Evolutionary conservation across 2,329 filamentous ascomycete genomes (phyloP).

Genomic region (Alternaria panax): DNA sequence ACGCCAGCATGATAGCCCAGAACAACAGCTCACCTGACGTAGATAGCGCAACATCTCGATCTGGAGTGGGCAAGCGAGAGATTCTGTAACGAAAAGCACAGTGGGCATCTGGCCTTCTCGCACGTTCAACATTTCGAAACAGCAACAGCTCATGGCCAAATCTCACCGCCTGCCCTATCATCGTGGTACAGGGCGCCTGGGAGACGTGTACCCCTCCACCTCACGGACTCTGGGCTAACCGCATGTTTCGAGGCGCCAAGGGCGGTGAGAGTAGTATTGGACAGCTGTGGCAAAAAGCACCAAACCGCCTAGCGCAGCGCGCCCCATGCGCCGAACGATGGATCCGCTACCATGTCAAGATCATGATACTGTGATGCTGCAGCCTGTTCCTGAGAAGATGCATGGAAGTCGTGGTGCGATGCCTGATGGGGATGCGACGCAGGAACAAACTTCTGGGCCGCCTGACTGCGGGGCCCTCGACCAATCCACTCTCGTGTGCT

Average conservation of each 20-base stretch:
- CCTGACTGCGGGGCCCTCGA: conserved; percentile 8
- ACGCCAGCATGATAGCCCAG: not conserved
- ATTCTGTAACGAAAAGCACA: conserved; percentile 3
- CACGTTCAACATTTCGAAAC: conserved; percentile 3
- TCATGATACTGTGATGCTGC: conserved; percentile 2
- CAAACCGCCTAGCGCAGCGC: conserved; percentile 18
- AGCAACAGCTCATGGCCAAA: conserved; percentile 2
- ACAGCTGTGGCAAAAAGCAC: conserved; percentile 19
- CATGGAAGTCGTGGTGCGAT: conserved; percentile 16
- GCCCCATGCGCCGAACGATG: conserved; percentile 22
- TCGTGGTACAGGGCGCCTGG: not conserved
- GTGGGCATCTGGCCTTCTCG: not conserved
- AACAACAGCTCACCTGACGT: not conserved
- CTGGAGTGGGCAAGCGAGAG: not conserved
- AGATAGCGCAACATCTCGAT: not conserved
- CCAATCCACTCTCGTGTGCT: conserved; percentile 18
- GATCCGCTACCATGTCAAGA: conserved; percentile 21
- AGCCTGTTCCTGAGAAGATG: conserved; percentile 21
- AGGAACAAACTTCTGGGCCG: conserved; percentile 20
- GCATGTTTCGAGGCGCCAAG: conserved; percentile 9
- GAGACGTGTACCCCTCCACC: conserved; percentile 7
- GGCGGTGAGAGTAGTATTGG: conserved; percentile 8
- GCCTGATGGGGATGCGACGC: conserved; percentile 16
- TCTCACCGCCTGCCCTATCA: conserved; percentile 10
- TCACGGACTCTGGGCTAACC: conserved; percentile 4